Conservation (phyloP, 23 red algal species). For the Agarophyton chilense region DNA sequence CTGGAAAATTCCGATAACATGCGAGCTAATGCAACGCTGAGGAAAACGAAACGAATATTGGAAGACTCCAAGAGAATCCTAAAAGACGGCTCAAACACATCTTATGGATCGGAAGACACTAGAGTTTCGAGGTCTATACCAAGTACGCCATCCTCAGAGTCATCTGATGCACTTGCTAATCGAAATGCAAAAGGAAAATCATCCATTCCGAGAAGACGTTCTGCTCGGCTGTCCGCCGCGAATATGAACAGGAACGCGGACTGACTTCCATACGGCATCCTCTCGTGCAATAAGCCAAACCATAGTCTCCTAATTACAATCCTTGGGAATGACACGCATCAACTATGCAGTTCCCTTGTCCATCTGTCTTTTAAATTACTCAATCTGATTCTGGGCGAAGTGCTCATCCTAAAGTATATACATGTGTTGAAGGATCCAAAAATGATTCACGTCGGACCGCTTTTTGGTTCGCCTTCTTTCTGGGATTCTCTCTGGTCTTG, state of each 20-base stretch:
- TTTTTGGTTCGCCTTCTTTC: no score
- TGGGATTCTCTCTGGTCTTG: not conserved
- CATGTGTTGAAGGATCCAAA: no score
- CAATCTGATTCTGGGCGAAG: no score
- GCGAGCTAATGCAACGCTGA: not conserved
- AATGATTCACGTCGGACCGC: no score
- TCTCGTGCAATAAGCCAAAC: not conserved
- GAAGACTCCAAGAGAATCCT: not conserved
- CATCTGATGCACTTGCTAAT: not conserved
- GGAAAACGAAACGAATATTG: not conserved
- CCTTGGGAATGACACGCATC: no score
- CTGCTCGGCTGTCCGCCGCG: not conserved
- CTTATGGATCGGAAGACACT: not conserved
- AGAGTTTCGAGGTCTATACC: constrained; percentile 20
- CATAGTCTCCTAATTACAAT: no score
- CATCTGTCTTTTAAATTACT: no score
- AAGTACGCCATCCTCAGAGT: not conserved
- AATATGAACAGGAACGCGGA: not conserved
- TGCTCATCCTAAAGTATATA: no score
- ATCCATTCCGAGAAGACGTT: not conserved
- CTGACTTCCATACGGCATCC: not conserved
- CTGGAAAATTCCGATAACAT: not conserved
- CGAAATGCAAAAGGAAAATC: not conserved
- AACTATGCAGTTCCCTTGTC: no score
- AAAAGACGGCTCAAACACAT: not conserved